Percentiles rank a stretch among this genome's conserved stretches.
Evolutionary conservation across 2,329 filamentous ascomycete genomes (phyloP).

Genomic region (Hymenoscyphus repandus): DNA sequence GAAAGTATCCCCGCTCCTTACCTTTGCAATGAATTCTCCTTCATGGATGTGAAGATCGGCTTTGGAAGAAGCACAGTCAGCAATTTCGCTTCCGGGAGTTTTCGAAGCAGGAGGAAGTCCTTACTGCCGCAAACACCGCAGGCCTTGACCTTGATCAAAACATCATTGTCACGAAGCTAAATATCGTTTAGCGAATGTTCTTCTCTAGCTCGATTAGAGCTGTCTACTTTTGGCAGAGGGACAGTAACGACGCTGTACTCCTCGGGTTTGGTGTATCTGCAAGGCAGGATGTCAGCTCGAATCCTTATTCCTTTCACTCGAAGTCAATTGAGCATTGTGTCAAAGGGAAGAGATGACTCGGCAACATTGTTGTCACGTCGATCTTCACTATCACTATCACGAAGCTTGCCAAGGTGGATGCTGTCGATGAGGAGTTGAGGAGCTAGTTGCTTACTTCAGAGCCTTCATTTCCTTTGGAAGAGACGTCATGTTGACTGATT

Average conservation of each 20-base stretch:
- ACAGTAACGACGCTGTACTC: constrained; percentile 56
- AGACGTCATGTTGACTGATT: constrained; percentile 7
- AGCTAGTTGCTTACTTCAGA: not conserved
- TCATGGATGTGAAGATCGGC: constrained; percentile 55
- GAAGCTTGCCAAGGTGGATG: not conserved
- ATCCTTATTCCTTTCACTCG: not conserved
- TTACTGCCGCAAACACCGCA: constrained; percentile 56
- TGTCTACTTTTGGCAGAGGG: constrained; percentile 54
- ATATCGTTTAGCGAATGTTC: not conserved
- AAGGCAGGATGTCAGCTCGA: constrained; percentile 3
- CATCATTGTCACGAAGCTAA: constrained; percentile 25
- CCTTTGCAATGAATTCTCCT: constrained; percentile 58
- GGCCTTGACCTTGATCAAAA: constrained; percentile 59
- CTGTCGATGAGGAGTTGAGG: not conserved
- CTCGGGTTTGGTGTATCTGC: constrained; percentile 56
- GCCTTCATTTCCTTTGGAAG: constrained; percentile 39
- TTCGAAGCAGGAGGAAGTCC: not conserved
- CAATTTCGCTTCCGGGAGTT: not conserved
- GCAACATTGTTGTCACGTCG: not conserved
- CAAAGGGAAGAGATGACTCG: not conserved
- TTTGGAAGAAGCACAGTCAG: constrained; percentile 40
- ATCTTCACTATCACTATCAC: not conserved
- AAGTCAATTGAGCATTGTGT: not conserved
- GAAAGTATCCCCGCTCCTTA: constrained; percentile 23
- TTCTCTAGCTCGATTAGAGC: constrained; percentile 40